Conservation (phyloP, 805 yeast species). For the Metschnikowia proteae region DNA sequence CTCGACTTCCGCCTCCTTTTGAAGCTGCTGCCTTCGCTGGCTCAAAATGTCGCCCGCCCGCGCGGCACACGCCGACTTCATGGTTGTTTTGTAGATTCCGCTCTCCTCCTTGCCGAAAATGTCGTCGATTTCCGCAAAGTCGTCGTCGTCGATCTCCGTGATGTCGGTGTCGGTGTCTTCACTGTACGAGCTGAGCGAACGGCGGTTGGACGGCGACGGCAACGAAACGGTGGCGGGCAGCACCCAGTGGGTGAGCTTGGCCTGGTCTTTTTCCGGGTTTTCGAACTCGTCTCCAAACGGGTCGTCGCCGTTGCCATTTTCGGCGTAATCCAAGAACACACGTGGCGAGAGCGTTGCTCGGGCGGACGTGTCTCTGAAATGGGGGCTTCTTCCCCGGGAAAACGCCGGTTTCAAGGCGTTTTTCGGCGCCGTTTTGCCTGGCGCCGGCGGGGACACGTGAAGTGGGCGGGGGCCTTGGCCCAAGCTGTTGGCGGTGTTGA, state of each 20-base stretch:
- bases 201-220: slow-evolving; percentile 19
- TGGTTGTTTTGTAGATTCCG: slow-evolving; percentile 28
- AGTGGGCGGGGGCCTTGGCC: neutral
- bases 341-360: slow-evolving; percentile 5
- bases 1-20: slow-evolving; percentile 33
- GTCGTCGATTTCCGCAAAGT: slow-evolving; percentile 35
- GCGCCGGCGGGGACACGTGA: neutral
- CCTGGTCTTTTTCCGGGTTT: slow-evolving; percentile 2
- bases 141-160: slow-evolving; percentile 38
- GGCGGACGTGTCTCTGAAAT: neutral
- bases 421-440: neutral
- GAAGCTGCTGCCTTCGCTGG: slow-evolving; percentile 23
- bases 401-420: slow-evolving; percentile 1
- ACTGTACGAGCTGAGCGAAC: slow-evolving; percentile 34
- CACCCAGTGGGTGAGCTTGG: neutral
- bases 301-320: slow-evolving; percentile 8
- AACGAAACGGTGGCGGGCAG: slow-evolving; percentile 17
- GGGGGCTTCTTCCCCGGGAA: slow-evolving; percentile 6
- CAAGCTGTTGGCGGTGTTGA: slow-evolving; percentile 6
- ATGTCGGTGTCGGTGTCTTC: slow-evolving; percentile 39
- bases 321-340: slow-evolving; percentile 7
- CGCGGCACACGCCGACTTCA: slow-evolving; percentile 1
- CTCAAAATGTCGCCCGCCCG: slow-evolving; percentile 25
- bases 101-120: slow-evolving; percentile 37
- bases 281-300: slow-evolving; percentile 10